phyloP scores from a whole-genome alignment of 164 flowering plant species.

The Tetracentron sinense region DNA sequence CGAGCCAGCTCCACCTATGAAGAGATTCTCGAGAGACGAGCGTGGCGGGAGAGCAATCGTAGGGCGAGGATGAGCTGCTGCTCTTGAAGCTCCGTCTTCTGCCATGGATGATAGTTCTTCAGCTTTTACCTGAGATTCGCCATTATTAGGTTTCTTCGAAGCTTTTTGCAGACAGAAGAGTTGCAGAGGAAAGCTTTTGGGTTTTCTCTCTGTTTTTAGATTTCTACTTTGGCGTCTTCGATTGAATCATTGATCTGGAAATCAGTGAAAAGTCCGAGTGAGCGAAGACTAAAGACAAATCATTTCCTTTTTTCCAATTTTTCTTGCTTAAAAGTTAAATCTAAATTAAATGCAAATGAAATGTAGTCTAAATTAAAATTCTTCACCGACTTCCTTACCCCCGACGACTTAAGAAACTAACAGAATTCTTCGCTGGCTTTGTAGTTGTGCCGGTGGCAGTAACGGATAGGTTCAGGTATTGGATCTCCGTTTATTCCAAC shows the following conservation, averaged over 20 bases:
- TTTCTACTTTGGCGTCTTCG: background rate
- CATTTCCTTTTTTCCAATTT: background rate
- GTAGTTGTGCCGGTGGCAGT: too few species aligned
- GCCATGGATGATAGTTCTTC: slow-evolving; percentile 14
- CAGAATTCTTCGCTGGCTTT: too few species aligned
- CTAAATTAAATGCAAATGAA: slow-evolving; percentile 7
- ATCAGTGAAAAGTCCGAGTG: slow-evolving; percentile 23
- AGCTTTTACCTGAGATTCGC: background rate
- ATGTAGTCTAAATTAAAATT: too few species aligned
- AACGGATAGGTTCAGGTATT: too few species aligned
- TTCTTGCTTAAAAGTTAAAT: background rate
- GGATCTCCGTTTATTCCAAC: too few species aligned
- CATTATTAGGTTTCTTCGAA: slow-evolving; percentile 14
- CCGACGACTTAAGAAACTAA: too few species aligned
- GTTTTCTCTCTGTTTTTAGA: slow-evolving; percentile 1
- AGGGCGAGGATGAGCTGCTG: slow-evolving; percentile 33
- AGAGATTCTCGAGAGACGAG: slow-evolving; percentile 42
- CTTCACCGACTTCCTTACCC: too few species aligned
- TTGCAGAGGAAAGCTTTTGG: background rate
- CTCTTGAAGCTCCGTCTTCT: slow-evolving; percentile 17
- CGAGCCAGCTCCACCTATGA: slow-evolving; percentile 31
- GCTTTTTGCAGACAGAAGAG: background rate
- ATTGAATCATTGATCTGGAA: slow-evolving; percentile 34
- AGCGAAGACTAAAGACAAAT: background rate
- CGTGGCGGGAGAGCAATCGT: slow-evolving; percentile 62